Evolutionary conservation across 2,329 filamentous ascomycete genomes (phyloP).

Genomic region (Xylariaceae sp.): DNA sequence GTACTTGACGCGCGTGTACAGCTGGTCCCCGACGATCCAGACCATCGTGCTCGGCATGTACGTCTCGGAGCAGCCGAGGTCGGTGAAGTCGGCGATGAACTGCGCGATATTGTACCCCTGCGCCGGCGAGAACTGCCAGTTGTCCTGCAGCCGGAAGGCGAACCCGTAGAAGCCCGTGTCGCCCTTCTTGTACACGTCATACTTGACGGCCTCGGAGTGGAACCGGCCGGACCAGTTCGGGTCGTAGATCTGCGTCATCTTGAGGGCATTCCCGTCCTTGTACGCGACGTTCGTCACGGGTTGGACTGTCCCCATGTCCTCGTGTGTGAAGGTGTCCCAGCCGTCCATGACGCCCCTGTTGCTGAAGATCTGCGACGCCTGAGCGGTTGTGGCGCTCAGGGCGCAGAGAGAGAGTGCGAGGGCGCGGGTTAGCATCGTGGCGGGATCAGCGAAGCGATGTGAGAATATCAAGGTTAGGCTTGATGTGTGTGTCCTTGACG

Average conservation of each 20-base stretch:
- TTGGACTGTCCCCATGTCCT: constrained; percentile 38
- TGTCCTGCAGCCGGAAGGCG: constrained; percentile 41
- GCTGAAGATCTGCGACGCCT: constrained; percentile 36
- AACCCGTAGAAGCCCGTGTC: constrained; percentile 46
- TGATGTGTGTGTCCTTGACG: background rate
- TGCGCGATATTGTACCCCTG: constrained; percentile 45
- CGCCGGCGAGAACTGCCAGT: constrained; percentile 40
- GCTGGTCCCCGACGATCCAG: constrained; percentile 39
- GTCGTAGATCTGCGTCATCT: constrained; percentile 42
- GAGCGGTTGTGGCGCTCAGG: constrained; percentile 20
- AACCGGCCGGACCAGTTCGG: constrained; percentile 39
- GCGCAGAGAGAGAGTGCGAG: constrained; percentile 15
- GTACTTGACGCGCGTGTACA: constrained; percentile 38
- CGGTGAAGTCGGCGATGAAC: constrained; percentile 45
- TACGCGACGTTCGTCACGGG: constrained; percentile 38
- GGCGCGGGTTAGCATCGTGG: constrained; percentile 11
- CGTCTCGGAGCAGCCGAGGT: constrained; percentile 38
- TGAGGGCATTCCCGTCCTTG: constrained; percentile 35
- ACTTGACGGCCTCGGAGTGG: constrained; percentile 42
- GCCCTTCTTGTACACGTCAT: constrained; percentile 40
- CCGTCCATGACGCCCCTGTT: constrained; percentile 38
- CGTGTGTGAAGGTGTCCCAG: constrained; percentile 36
- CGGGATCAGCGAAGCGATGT: no score
- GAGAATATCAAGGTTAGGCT: no score
- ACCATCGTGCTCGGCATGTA: constrained; percentile 47